Conservation (phyloP, 2,329 filamentous ascomycete species). For the Cadophora malorum region DNA sequence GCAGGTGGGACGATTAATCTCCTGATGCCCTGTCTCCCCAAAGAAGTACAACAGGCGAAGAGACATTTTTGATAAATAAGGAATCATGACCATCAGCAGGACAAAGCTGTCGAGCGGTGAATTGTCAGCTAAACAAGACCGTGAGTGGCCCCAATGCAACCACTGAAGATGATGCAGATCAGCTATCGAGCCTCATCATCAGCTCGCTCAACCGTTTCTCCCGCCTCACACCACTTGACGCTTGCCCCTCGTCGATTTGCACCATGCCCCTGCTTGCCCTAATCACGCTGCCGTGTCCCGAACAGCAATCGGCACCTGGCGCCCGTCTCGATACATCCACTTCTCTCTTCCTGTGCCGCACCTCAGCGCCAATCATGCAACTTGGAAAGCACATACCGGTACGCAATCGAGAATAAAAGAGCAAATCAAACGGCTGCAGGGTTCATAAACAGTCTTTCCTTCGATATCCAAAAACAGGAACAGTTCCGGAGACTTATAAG, state of each 20-base stretch:
- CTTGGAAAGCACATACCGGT: background rate
- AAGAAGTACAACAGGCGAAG: no score
- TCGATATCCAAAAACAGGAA: background rate
- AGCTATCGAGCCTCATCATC: conserved; percentile 4
- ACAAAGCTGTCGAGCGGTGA: background rate
- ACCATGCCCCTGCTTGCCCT: conserved; percentile 10
- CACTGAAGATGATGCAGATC: conserved; percentile 1
- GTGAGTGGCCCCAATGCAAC: background rate
- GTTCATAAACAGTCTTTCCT: background rate
- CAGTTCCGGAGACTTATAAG: no score
- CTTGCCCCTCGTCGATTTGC: background rate
- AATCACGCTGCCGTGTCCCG: conserved; percentile 20
- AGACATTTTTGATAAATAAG: no score
- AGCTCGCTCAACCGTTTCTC: background rate
- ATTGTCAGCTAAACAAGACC: background rate
- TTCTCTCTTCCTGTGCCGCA: background rate
- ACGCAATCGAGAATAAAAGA: background rate
- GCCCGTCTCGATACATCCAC: background rate
- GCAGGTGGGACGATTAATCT: conserved; percentile 25
- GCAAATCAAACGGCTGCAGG: background rate
- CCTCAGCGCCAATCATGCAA: background rate
- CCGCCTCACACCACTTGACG: conserved; percentile 1
- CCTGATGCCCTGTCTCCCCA: conserved; percentile 3
- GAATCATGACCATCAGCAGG: no score
- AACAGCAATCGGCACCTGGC: conserved; percentile 10